phyloP scores from a whole-genome alignment of 768 basidiomycete species.

The Russula emetica region DNA sequence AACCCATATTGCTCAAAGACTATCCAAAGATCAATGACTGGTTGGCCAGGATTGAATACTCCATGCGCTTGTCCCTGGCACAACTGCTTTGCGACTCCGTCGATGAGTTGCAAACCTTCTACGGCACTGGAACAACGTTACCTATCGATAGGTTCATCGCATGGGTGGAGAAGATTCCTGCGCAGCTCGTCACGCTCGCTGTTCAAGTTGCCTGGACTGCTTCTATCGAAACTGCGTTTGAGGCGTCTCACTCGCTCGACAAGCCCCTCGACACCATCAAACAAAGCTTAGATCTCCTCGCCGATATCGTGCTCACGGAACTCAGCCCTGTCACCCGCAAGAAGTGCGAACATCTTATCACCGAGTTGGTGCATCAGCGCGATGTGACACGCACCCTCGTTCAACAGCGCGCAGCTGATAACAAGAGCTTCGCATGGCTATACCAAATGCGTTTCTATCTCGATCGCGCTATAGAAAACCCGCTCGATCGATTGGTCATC shows the following conservation, averaged over 20 bases:
- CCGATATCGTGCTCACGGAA: slow-evolving; percentile 91
- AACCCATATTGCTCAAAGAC: slow-evolving; percentile 83
- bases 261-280: slow-evolving; percentile 67
- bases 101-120: slow-evolving; percentile 74
- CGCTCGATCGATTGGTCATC: slow-evolving; percentile 75
- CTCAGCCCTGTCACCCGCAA: slow-evolving; percentile 86
- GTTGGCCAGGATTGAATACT: slow-evolving; percentile 85
- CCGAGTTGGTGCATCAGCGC: slow-evolving; percentile 95
- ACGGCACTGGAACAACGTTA: slow-evolving; percentile 60
- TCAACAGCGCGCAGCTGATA: slow-evolving; percentile 55
- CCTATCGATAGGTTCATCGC: slow-evolving; percentile 63
- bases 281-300: slow-evolving; percentile 88
- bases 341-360: slow-evolving; percentile 98
- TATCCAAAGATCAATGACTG: slow-evolving; percentile 99
- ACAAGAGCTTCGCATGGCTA: slow-evolving; percentile 83
- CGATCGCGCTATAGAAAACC: slow-evolving; percentile 62
- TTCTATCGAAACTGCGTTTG: slow-evolving; percentile 70
- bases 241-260: slow-evolving; percentile 52
- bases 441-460: slow-evolving; percentile 99
- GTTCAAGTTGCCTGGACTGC: slow-evolving; percentile 93
- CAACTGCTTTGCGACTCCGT: slow-evolving; percentile 76
- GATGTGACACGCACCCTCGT: slow-evolving; percentile 86
- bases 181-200: slow-evolving; percentile 94
- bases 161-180: slow-evolving; percentile 94
- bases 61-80: slow-evolving; percentile 90